These are phyloP conservation scores for Hypoxylon lenormandii DNA, from an alignment of 495 filamentous ascomycete species.

Conservation along the genomic window DNA sequence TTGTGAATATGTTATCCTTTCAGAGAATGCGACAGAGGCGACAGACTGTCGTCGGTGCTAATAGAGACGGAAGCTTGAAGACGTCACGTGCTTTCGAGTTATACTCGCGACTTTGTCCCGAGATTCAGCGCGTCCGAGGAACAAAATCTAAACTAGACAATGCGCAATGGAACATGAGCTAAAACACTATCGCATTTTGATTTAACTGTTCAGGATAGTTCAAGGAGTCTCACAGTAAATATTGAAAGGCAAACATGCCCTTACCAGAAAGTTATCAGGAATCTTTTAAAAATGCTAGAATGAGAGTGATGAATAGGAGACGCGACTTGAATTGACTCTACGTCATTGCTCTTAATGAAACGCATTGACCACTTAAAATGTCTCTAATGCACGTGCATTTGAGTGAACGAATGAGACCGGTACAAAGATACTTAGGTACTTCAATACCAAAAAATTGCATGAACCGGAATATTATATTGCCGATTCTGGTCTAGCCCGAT, in stretches of 20 bases:
- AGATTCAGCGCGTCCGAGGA: slow-evolving; percentile 21
- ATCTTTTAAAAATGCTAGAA: slow-evolving; percentile 18
- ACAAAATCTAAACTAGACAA: not conserved
- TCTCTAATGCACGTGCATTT: too few species aligned
- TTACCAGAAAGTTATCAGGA: slow-evolving; percentile 2
- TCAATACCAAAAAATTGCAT: too few species aligned
- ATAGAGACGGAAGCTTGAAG: slow-evolving; percentile 8
- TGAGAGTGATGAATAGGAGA: slow-evolving; percentile 27
- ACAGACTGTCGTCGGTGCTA: slow-evolving; percentile 1
- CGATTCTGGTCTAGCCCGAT: too few species aligned
- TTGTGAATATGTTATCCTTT: not conserved
- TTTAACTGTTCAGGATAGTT: not conserved
- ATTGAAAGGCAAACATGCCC: not conserved
- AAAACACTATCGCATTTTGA: not conserved
- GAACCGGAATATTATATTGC: too few species aligned
- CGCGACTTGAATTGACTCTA: slow-evolving; percentile 27
- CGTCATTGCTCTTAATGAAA: slow-evolving; percentile 32
- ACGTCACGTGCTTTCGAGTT: slow-evolving; percentile 42
- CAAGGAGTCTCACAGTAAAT: not conserved
- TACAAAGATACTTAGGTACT: too few species aligned
- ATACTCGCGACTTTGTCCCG: slow-evolving; percentile 21
- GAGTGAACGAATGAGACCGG: too few species aligned
- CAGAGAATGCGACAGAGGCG: slow-evolving; percentile 10
- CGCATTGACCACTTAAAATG: slow-evolving; percentile 32
- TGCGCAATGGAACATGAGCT: not conserved